Percentiles rank a stretch among this genome's conserved stretches.
Evolutionary conservation across 2,329 filamentous ascomycete species (phyloP).

Genomic region (Parasarocladium wereldwijsianum): DNA sequence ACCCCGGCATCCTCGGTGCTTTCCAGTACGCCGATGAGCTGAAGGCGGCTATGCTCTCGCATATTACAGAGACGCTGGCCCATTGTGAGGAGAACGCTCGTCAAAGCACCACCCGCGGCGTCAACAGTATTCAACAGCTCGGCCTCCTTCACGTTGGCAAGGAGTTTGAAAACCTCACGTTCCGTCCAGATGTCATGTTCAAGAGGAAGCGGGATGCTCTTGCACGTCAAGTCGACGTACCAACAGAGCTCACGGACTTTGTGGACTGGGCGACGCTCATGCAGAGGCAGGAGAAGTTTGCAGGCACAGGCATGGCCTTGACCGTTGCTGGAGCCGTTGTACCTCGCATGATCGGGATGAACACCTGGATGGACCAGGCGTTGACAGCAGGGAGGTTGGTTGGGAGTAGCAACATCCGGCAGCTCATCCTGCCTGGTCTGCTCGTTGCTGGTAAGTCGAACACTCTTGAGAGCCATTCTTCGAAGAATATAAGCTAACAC

Average conservation of each 20-base stretch:
- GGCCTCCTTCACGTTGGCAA: constrained; percentile 80
- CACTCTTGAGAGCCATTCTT: neutral
- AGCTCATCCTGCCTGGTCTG: constrained; percentile 67
- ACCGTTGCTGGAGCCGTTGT: constrained; percentile 81
- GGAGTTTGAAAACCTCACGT: constrained; percentile 72
- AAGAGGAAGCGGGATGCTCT: constrained; percentile 65
- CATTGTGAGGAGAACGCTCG: constrained; percentile 80
- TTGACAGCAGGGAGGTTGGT: constrained; percentile 68
- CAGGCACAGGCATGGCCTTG: constrained; percentile 85
- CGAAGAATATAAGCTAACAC: constrained; percentile 8
- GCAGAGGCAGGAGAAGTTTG: constrained; percentile 87
- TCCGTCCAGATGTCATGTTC: constrained; percentile 92
- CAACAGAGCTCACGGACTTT: constrained; percentile 85
- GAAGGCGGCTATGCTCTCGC: constrained; percentile 79
- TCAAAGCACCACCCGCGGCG: constrained; percentile 59
- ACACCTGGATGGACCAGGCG: constrained; percentile 80
- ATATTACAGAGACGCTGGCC: constrained; percentile 66
- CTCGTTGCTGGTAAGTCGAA: constrained; percentile 57
- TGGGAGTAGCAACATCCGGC: constrained; percentile 66
- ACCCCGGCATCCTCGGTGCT: constrained; percentile 70
- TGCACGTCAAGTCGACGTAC: constrained; percentile 72
- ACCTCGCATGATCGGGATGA: constrained; percentile 64
- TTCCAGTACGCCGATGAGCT: constrained; percentile 91
- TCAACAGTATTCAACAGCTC: constrained; percentile 76
- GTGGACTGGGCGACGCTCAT: constrained; percentile 73